A percentile compares a stretch with the other conserved stretches of the same genome.
Conservation (phyloP, 139 green algal genomes). For the Pseudopediastrum boryanum region DNA sequence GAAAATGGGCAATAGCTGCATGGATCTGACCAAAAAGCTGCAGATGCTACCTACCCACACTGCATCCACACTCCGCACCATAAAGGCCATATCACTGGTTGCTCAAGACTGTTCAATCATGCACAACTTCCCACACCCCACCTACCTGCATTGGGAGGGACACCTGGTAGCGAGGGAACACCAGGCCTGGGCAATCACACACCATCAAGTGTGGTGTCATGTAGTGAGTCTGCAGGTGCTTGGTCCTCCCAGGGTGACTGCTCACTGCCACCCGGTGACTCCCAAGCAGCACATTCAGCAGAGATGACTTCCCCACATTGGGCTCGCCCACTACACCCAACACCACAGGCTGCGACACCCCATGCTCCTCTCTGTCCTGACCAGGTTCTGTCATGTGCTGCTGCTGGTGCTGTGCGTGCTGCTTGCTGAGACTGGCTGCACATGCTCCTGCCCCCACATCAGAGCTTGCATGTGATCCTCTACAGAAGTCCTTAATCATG, state of each 20-base stretch:
- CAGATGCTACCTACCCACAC: no score
- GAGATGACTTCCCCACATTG: constrained; percentile 67
- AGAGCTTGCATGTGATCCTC: no score
- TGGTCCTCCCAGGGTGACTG: constrained; percentile 55
- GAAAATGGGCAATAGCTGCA: no score
- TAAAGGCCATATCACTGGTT: no score
- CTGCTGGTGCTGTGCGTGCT: constrained; percentile 15
- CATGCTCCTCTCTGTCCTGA: neutral
- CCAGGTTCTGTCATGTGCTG: neutral
- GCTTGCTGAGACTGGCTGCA: neutral
- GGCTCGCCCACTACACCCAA: constrained; percentile 66
- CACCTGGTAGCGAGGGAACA: constrained; percentile 71
- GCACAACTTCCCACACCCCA: neutral
- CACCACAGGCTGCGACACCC: constrained; percentile 46
- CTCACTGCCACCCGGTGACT: constrained; percentile 45
- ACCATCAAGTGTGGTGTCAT: constrained; percentile 57
- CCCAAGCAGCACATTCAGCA: constrained; percentile 68
- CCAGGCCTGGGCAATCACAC: constrained; percentile 73
- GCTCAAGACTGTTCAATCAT: no score
- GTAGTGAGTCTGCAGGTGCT: constrained; percentile 76
- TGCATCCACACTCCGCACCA: no score
- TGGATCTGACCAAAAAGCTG: no score
- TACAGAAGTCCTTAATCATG: constrained; percentile 13
- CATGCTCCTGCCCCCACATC: neutral
- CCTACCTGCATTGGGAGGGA: constrained; percentile 64